Base-by-base conservation (phyloP, 192 early-diverging fungal genomes). In the Coemansia guatemalensis region DNA sequence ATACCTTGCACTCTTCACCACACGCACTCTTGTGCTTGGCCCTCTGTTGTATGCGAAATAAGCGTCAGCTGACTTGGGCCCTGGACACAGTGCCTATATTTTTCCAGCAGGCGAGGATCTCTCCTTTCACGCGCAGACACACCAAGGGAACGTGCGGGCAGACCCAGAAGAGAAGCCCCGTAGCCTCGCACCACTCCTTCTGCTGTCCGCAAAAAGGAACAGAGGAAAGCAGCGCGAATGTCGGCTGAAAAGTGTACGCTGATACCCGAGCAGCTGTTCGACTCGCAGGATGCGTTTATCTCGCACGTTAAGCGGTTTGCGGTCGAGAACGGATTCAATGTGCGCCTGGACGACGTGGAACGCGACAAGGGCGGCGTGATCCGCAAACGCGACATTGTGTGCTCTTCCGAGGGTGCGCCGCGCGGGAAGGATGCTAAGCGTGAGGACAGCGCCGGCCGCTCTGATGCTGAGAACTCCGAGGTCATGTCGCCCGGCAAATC, bases 331-430 rank as follows among this genome's bases (percentile, higher is more conserved):
- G 79, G 79, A 0, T 82, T 82, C 67, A 82, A 82, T 56, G 79
- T 82, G 58, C 73, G 79, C 0, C 73, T 82, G 30, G 79, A 82
- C 58, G 79, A 82, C 41, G 79, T 82, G 21, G 79, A 82, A 69
- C 69, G 79, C 27, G 79, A 82, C 73, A 82, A 82, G 63, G 74
- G 60, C n/a, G 79, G 79, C 8, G 12, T 48, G 26, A 82, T 82
- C 60, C 79, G 79, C 58, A 82, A 82, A 54, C 79, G 79, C 67
- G 79, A 82, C 70, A 82, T 82, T 18, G 79, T 82, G 64, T 82
- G 79, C 44, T 82, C 79, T 26, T 69, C 79, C 0, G 79, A 82
- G 60, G 79, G 79, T 44, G 69, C 65, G 50, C 79, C 79, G 20
- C 79, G 79, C 52, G 62, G 74, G 67, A 75, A 76, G 48, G 79